Evolutionary conservation across 1,139 yeast species (phyloP), one percentile per base, ranked within the genome.

Genomic region (Suhomyces anneliseae): DNA sequence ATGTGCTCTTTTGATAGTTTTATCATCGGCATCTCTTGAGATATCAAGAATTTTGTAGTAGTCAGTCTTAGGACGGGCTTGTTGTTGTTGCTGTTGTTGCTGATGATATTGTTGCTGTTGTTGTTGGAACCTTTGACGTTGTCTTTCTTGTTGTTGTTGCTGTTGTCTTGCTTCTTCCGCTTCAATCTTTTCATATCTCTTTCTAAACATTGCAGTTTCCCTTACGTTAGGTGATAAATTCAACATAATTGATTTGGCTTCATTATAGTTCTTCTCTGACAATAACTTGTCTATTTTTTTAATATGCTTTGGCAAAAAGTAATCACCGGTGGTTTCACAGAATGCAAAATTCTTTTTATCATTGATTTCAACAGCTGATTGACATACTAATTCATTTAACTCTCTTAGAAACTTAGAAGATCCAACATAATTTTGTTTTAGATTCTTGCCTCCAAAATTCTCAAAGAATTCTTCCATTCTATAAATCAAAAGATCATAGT

Each of bases 1-100:
- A 66, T 90, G 87, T 0, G 96, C 96, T 61, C 83, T 86, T 58
- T 87, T 87, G 54, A 93, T 85, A 10, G 88, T 86, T 54, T 79
- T 78, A 1, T 82, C 85, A 50, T 81, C 84, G 0, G 97, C 96
- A 53, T 81, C 80, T 46, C 78, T 74, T 0, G 82, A 56, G 8
- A 92, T 78, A 26, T 83, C 96, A 11, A 93, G 70, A 4, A 88
- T 76, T 60, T 88, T 89, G 66, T 93, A 93, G 61, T 89, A 89
- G 64, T 93, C 97, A 50, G 80, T 81, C 48, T 79, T 74, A 24
- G 84, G 82, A 34, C 19, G 59, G 47, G 3, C 74, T 34, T 59
- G 66, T 24, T 60, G 69, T 44, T 67, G 75, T 35, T 67, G 74
- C 34, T 62, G 72, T 31, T 68, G 76, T 27, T 72, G 78, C 15